phyloP scores from a whole-genome alignment of 495 filamentous ascomycete species.

The Hapsidospora chrysogenum region DNA sequence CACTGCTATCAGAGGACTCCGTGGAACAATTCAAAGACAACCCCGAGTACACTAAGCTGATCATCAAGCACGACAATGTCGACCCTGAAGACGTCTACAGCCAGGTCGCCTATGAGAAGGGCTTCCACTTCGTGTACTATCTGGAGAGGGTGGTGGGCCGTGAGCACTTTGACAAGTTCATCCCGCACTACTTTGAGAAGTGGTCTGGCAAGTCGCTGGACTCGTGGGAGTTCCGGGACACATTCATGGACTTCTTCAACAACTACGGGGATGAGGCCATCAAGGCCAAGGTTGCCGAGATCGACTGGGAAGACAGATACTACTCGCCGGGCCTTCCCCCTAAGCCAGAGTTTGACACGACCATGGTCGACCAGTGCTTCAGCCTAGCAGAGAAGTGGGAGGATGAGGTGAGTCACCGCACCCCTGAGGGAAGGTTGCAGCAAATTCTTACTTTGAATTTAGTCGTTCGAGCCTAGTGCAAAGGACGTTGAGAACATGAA shows the following conservation, averaged over 20 bases:
- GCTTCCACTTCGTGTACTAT: slow-evolving; percentile 48
- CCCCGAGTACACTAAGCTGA: slow-evolving; percentile 83
- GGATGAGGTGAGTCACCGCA: slow-evolving; percentile 10
- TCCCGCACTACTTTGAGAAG: slow-evolving; percentile 81
- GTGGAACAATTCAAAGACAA: slow-evolving; percentile 60
- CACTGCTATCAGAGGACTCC: slow-evolving; percentile 37
- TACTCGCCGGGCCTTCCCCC: slow-evolving; percentile 72
- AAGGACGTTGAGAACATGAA: slow-evolving; percentile 56
- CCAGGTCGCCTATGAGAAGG: slow-evolving; percentile 62
- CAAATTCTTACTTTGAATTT: background rate
- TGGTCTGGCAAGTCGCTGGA: slow-evolving; percentile 71
- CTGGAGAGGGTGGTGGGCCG: slow-evolving; percentile 77
- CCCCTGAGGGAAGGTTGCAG: background rate
- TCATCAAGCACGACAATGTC: slow-evolving; percentile 71
- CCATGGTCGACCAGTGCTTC: slow-evolving; percentile 74
- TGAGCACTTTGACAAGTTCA: slow-evolving; percentile 78
- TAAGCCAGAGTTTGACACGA: slow-evolving; percentile 80
- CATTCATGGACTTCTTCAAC: slow-evolving; percentile 69
- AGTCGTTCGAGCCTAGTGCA: slow-evolving; percentile 41
- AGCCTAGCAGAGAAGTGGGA: slow-evolving; percentile 68
- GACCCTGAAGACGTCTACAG: slow-evolving; percentile 95
- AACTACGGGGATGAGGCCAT: slow-evolving; percentile 43
- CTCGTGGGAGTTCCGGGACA: slow-evolving; percentile 82
- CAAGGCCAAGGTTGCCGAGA: slow-evolving; percentile 42
- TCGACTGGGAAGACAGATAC: slow-evolving; percentile 85